phyloP scores from a whole-genome alignment of 495 filamentous ascomycete genomes.

The Pseudomonodictys pantanalensis region DNA sequence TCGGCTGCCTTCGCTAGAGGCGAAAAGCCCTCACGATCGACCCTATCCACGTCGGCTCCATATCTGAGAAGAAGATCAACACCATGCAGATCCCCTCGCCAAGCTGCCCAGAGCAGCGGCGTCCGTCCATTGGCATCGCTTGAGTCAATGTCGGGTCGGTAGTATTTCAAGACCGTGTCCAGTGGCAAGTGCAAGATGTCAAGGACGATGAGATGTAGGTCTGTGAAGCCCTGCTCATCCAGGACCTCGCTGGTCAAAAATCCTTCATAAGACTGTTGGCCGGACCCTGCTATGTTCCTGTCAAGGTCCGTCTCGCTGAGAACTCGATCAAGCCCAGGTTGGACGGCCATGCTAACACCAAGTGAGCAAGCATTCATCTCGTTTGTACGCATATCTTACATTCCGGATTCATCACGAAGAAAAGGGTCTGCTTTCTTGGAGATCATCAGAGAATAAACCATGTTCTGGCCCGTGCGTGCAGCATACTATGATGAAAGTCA shows the following conservation, averaged over 20 bases:
- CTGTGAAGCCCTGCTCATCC: constrained; percentile 1
- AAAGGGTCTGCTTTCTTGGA: not conserved
- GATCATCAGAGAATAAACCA: not conserved
- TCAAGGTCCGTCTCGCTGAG: not conserved
- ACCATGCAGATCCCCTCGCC: not conserved
- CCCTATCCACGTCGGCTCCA: not conserved
- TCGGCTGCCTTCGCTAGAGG: not conserved
- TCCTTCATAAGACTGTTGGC: not conserved
- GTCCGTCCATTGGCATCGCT: constrained; percentile 7
- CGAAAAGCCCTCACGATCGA: not conserved
- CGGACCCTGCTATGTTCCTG: not conserved
- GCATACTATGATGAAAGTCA: not conserved
- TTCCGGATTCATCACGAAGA: not conserved
- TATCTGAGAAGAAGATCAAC: not conserved
- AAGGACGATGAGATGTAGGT: constrained; percentile 5
- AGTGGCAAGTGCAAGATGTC: not conserved
- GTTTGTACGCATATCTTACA: not conserved
- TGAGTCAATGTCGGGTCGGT: not conserved
- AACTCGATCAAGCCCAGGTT: constrained; percentile 1
- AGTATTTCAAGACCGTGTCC: not conserved
- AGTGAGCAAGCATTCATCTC: not conserved
- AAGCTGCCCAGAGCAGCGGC: constrained; percentile 8
- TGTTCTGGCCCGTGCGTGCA: not conserved
- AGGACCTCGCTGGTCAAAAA: not conserved
- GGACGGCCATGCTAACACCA: not conserved